Evolutionary conservation across 495 filamentous ascomycete species (phyloP), one percentile per base, ranked within the genome.

Genomic region (Amphirosellinia nigrospora): DNA sequence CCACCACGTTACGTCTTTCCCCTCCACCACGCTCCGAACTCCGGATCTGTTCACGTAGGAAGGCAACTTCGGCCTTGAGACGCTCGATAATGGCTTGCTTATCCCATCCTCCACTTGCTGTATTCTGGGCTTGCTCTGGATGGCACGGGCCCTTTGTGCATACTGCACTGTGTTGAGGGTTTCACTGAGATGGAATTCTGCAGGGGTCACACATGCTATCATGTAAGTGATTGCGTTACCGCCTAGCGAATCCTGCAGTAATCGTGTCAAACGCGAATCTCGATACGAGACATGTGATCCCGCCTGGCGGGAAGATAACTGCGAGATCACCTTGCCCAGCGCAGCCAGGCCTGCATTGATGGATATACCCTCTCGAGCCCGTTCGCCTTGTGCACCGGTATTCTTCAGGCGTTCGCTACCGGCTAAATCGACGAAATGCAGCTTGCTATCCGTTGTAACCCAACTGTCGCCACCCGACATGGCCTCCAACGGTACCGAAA

Each of bases 141-240:
- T 99, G 0, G 93, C 93, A 76, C 96, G 89, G 67, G 96, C 96
- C 69, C 96, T 90, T 82, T 98, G 96, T 32, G 96, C 96, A 81
- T 99, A 99, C 78, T 97, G 90, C 28, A 99, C 92, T 0, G 96
- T 99, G 79, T 99, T 99, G 48, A 99, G 84, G 0, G 96, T 98
- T 81, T 99, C 96, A 81, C 94, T 98, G 21, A 98, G 84, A 79
- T 99, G 95, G 78, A 98, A 99, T 75, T 97, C 95, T 16, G 94
- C 94, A 7, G 94, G 96, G 7, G 93, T 98, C 30, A 99, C 94
- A 81, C 96, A 99, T 36, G 96, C 96, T 83, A 99, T 94, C 96
- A 99, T 98, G 80, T 98, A 99, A 1, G 96, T 99, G 74, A 97
- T 96, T 0, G 96, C 96, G 76, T 96, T 98, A 5, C 96, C 96